Conservation (phyloP, 2,329 filamentous ascomycete genomes). For the Sclerotinia glacialis region DNA sequence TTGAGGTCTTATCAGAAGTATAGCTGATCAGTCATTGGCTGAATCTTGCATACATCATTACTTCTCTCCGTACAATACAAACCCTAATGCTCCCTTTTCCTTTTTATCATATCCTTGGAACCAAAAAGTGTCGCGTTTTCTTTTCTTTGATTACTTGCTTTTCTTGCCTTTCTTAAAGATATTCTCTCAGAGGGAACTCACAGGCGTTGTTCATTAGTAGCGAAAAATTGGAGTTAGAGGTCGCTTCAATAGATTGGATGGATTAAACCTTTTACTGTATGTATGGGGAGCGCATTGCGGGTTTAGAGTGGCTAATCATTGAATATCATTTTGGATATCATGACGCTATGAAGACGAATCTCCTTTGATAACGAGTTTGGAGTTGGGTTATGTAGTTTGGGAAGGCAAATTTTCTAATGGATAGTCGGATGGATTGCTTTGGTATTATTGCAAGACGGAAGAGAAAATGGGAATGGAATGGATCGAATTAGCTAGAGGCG, state of each 20-base stretch:
- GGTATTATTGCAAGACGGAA: slow-evolving; percentile 12
- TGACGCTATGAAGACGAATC: slow-evolving; percentile 7
- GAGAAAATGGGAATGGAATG: slow-evolving; percentile 13
- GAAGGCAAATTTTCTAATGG: slow-evolving; percentile 4
- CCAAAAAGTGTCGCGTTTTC: slow-evolving; percentile 12
- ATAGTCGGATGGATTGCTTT: slow-evolving; percentile 7
- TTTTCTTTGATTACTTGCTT: neutral
- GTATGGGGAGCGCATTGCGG: neutral
- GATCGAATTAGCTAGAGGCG: slow-evolving; percentile 10
- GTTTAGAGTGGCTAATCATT: slow-evolving; percentile 10
- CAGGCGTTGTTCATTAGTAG: neutral
- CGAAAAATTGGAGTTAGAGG: slow-evolving; percentile 11
- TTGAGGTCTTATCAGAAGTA: neutral
- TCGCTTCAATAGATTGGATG: slow-evolving; percentile 12
- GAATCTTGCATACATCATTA: neutral
- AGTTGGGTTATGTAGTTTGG: slow-evolving; percentile 9
- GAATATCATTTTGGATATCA: slow-evolving; percentile 18
- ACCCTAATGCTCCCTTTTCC: slow-evolving; percentile 3
- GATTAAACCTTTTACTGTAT: slow-evolving; percentile 4
- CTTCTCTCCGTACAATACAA: neutral
- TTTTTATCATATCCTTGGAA: neutral
- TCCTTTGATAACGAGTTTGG: slow-evolving; percentile 4
- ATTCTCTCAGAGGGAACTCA: neutral
- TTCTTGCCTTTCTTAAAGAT: neutral
- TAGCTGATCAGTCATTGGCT: neutral